Base-by-base conservation (phyloP, 1,139 yeast species). In the Diutina rugosa region DNA sequence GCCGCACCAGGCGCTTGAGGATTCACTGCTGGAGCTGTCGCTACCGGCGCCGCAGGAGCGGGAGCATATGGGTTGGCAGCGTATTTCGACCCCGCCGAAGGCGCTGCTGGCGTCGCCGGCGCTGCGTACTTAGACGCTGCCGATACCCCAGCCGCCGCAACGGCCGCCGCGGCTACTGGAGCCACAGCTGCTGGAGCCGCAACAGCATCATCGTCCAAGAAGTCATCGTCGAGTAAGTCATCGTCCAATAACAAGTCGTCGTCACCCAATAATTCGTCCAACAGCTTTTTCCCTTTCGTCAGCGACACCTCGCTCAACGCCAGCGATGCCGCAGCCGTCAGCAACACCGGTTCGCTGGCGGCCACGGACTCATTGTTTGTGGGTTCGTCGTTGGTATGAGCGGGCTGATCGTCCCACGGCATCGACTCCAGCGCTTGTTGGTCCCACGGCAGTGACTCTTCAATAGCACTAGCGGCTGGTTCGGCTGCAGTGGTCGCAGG, bases 171-270 rank as follows among this genome's bases (percentile, higher is more conserved):
- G 4, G 12, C 49, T 6, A 14, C 30, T 12, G 26, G 29, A 9
- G 30, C 16, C 14, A n/a, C 46, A 10, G 41, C 51, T n/a, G 55
- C 47, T n/a, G 44, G 51, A 9, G 54, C 51, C 30, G 55, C 57
- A 10, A 54, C 55, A 9, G 58, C 58, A 14, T 60, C 63, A 4
- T 61, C 66, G 26, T 59, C 61, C 62, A 59, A 65, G 63, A 54
- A 65, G 55, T 71, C 55, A 30, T 73, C 78, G 51, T 76, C 78
- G 51, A 72, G 71, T n/a, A 76, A 67, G 6, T 57, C 59, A 28
- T 57, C 59, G 26, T 57, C 59, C 28, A 56, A 32, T 18, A 56
- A 48, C 46, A 74, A 61, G 46, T 76, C 79, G 56, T 78, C 82
- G 57, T 80, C 85, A 12, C 55, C 62, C 58, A 64, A 63, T 21